Conservation (phyloP, 202 grass and related monocot genomes). For the Brachypodium distachyon region DNA sequence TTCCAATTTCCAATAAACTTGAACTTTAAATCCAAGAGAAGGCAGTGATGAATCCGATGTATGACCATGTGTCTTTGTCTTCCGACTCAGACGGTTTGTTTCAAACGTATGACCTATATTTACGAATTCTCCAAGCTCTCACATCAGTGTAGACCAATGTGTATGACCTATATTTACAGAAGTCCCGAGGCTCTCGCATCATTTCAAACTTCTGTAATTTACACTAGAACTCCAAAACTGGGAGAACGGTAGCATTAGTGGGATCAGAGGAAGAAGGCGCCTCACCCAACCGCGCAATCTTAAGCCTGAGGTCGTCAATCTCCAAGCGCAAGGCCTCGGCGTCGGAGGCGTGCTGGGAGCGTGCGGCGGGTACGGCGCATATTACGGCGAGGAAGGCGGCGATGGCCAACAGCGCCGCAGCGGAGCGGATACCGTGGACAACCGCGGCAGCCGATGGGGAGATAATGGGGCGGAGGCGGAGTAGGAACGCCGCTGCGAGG, state of each 20-base stretch:
- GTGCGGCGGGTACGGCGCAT: slow-evolving; percentile 5
- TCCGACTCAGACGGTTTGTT: background rate
- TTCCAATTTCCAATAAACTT: too few species aligned
- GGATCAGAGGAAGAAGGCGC: background rate
- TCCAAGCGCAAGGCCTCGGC: slow-evolving; percentile 23
- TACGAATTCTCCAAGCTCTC: background rate
- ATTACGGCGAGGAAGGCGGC: slow-evolving; percentile 21
- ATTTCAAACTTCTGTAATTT: background rate
- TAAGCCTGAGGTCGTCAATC: slow-evolving; percentile 37
- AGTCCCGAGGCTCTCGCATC: too few species aligned
- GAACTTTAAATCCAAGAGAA: background rate
- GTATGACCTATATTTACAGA: too few species aligned
- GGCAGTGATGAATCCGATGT: background rate
- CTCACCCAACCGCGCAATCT: slow-evolving; percentile 41
- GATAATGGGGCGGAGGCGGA: background rate
- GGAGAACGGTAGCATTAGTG: background rate
- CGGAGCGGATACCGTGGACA: background rate
- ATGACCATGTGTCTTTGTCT: too few species aligned
- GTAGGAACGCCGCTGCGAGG: background rate
- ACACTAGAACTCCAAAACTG: background rate
- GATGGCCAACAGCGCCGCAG: slow-evolving; percentile 7
- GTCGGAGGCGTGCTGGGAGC: background rate
- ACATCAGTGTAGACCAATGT: background rate
- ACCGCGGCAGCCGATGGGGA: background rate
- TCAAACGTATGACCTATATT: background rate